These are phyloP conservation scores for Kodamaea anthophila DNA, from an alignment of 1,139 yeast genomes.

Conservation along the genomic window DNA sequence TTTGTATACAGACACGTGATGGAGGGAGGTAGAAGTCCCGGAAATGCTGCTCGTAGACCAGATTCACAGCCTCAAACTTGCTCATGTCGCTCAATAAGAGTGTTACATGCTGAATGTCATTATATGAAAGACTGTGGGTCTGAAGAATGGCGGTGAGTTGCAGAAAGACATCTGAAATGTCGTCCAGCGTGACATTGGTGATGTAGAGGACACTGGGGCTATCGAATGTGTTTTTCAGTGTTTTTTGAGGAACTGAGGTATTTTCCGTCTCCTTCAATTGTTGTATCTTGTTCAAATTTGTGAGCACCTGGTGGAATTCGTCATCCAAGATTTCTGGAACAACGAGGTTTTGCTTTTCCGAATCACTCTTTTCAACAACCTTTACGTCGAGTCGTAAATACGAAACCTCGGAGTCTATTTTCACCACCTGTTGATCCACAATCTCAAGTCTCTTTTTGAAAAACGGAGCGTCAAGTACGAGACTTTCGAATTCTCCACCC, in stretches of 20 bases:
- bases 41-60: slow-evolving; percentile 52
- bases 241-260: not conserved
- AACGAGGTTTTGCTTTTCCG: slow-evolving; percentile 10
- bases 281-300: slow-evolving; percentile 4
- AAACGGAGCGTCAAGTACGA: slow-evolving; percentile 85
- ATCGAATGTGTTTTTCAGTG: no score
- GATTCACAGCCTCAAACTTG: slow-evolving; percentile 55
- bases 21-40: slow-evolving; percentile 65
- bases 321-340: slow-evolving; percentile 45
- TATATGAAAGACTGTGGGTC: slow-evolving; percentile 22
- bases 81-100: slow-evolving; percentile 60
- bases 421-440: slow-evolving; percentile 33
- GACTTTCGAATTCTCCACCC: slow-evolving; percentile 95
- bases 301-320: slow-evolving; percentile 37
- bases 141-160: slow-evolving; percentile 31
- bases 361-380: slow-evolving; percentile 27
- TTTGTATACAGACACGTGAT: slow-evolving; percentile 76
- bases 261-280: not conserved
- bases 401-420: slow-evolving; percentile 58
- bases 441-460: slow-evolving; percentile 55
- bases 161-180: slow-evolving; percentile 36
- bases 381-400: slow-evolving; percentile 49
- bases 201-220: slow-evolving; percentile 33
- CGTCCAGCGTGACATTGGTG: slow-evolving; percentile 39
- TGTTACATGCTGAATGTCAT: slow-evolving; percentile 50